Conservation (phyloP, 768 basidiomycete species). For the Xanthoconium stramineum region DNA sequence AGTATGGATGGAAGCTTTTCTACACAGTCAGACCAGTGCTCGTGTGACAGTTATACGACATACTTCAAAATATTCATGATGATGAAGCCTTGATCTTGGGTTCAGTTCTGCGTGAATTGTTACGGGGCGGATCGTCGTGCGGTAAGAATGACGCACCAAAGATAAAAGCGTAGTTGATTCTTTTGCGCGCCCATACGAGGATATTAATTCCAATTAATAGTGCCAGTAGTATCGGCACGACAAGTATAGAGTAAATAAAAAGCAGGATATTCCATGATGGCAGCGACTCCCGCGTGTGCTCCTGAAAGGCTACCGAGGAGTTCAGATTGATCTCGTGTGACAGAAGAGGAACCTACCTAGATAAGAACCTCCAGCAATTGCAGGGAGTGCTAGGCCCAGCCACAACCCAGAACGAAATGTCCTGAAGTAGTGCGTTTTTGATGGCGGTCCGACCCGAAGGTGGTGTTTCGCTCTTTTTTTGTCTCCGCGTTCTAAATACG, state of each 20-base stretch:
- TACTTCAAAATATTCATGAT: constrained; percentile 74
- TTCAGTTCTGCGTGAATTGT: constrained; percentile 54
- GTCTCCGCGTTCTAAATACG: constrained; percentile 59
- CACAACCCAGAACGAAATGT: constrained; percentile 71
- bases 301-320: constrained; percentile 47
- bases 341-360: constrained; percentile 37
- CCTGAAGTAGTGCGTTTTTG: constrained; percentile 66
- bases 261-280: constrained; percentile 74
- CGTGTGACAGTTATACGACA: constrained; percentile 9
- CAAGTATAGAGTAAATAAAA: constrained; percentile 71
- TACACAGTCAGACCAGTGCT: not conserved
- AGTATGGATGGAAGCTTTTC: constrained; percentile 75
- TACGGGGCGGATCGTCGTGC: not conserved
- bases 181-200: constrained; percentile 64
- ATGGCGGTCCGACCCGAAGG: constrained; percentile 51
- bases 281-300: constrained; percentile 49
- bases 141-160: constrained; percentile 52
- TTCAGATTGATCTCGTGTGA: not conserved
- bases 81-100: constrained; percentile 66
- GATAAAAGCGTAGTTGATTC: constrained; percentile 92
- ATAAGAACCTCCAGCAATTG: constrained; percentile 60
- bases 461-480: constrained; percentile 69
- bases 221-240: constrained; percentile 72
- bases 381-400: constrained; percentile 71
- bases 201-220: constrained; percentile 80